Evolutionary conservation across 1,284 basidiomycete genomes (phyloP).

Genomic region (Ustilago nuda): DNA sequence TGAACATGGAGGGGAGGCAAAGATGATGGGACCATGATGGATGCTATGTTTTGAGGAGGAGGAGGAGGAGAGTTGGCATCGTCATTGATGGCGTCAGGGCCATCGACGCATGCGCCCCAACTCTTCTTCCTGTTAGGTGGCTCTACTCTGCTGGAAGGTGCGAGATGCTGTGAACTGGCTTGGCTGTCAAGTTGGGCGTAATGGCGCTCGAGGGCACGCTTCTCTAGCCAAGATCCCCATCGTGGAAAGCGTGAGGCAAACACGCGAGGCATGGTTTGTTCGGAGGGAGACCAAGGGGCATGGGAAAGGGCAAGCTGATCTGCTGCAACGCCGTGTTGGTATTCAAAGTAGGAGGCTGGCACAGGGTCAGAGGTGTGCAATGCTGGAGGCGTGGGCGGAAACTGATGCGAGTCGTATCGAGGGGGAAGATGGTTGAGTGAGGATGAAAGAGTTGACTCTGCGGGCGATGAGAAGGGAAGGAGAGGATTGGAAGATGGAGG

Average conservation of each 20-base stretch:
- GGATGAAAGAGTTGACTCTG: background rate
- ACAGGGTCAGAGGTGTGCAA: slow-evolving; percentile 6
- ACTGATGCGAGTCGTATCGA: slow-evolving; percentile 40
- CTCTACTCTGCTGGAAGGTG: background rate
- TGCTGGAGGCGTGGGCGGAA: slow-evolving; percentile 50
- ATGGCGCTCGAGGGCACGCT: slow-evolving; percentile 52
- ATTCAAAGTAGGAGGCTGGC: slow-evolving; percentile 21
- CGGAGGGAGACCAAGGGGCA: background rate
- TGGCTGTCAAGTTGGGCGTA: slow-evolving; percentile 40
- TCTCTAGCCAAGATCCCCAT: slow-evolving; percentile 54
- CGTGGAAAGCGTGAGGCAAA: slow-evolving; percentile 48
- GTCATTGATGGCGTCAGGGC: slow-evolving; percentile 45
- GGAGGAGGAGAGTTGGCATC: background rate
- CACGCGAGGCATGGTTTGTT: slow-evolving; percentile 9
- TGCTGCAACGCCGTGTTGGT: background rate
- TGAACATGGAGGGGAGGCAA: slow-evolving; percentile 45
- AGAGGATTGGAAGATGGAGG: background rate
- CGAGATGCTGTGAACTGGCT: background rate
- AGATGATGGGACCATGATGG: background rate
- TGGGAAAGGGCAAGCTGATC: background rate
- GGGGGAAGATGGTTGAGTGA: slow-evolving; percentile 27
- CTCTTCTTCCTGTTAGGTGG: slow-evolving; percentile 41
- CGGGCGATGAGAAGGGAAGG: background rate
- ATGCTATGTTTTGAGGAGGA: background rate
- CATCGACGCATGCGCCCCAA: slow-evolving; percentile 51